Base-by-base conservation (phyloP, 768 basidiomycete species). In the Flagelloscypha sp. region DNA sequence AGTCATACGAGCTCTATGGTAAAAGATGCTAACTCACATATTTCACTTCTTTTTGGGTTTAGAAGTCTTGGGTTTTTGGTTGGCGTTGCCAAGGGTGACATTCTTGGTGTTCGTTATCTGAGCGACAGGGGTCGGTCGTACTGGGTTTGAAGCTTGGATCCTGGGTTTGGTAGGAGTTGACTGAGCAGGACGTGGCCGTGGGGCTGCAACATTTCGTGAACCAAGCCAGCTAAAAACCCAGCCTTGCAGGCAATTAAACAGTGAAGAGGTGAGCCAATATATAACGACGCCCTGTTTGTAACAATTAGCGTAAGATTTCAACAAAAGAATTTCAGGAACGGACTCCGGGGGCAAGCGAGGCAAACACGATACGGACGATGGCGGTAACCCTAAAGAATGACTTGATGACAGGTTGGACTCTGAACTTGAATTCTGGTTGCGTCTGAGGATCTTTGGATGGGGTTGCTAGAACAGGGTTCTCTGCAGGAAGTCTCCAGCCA, bases 261-360 rank as follows among this genome's bases (percentile, higher is more conserved):
- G 57, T 3, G 85, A 81, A 10, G 85, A 88, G 9, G 79, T 74
- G 3, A 79, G 64, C 85, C 85, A 88, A 48, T 84, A 88, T 21
- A 88, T 48, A 24, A 75, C 62, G 17, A 88, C 63, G 32, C 78
- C 71, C 85, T 84, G 40, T 36, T 39, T 36, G 12, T 24, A 24
- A 23, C 38, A 16, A 41, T 31, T 17, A 36, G 29, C 12, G 43
- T 44, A 35, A 44, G 30, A 22, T 30, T 1, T 33, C 27, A 24
- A 38, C 37, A 33, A 19, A 21, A 31, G 33, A 24, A 33, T 18
- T 17, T 16, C 30, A 9, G 38, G 9, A 11, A 21, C 10, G 21
- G 61, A 87, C 85, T 43, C 84, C 85, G 33, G 85, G 84, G 16
- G 77, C 74, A 51, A 84, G 50, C 10, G 75, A 64, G 20, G 77